Evolutionary conservation across 306 rosid species (phyloP).

Genomic region (Casuarina equisetifolia): DNA sequence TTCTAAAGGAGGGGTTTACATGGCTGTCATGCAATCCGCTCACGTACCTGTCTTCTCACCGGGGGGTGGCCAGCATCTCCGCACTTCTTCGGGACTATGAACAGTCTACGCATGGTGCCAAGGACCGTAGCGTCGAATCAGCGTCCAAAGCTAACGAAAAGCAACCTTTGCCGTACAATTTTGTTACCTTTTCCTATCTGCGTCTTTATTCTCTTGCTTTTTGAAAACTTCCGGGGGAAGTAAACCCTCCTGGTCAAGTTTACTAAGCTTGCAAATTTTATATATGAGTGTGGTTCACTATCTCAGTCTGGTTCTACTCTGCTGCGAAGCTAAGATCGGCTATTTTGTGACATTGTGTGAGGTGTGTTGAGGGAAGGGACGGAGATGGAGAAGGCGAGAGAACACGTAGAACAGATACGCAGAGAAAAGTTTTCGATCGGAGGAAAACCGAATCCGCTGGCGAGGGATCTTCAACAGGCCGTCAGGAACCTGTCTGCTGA

Average conservation of each 20-base stretch:
- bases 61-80: no score
- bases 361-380: background rate
- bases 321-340: background rate
- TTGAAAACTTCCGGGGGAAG: conserved; percentile 11
- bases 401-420: conserved; percentile 59
- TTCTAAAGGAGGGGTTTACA: no score
- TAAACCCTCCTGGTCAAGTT: background rate
- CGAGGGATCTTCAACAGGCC: conserved; percentile 58
- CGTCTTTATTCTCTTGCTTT: background rate
- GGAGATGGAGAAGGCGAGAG: conserved; percentile 35
- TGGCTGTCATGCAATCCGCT: no score
- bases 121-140: conserved; percentile 10
- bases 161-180: background rate
- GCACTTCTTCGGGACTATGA: background rate
- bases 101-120: background rate
- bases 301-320: background rate
- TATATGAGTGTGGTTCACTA: background rate
- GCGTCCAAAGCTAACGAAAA: background rate
- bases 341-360: background rate
- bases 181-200: background rate
- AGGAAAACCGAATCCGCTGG: conserved; percentile 35
- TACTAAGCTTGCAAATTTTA: background rate
- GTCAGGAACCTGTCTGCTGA: conserved; percentile 58
- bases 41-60: no score
- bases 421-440: conserved; percentile 64